phyloP scores from a whole-genome alignment of 2,329 filamentous ascomycete genomes.

The Calonectria pauciramosa region DNA sequence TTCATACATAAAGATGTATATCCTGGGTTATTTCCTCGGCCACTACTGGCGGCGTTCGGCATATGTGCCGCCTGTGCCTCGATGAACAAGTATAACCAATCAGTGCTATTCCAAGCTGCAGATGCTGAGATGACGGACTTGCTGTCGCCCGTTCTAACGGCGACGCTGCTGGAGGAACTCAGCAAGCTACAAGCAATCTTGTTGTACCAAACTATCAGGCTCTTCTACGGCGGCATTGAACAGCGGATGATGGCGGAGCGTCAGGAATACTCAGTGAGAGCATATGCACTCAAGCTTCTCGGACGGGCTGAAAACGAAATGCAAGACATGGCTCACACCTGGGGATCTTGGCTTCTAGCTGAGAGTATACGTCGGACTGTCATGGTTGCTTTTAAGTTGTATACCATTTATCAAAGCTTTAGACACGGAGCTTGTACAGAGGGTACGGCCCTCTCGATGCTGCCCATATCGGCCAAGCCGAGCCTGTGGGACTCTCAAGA shows the following conservation, averaged over 20 bases:
- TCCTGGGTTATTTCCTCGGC: slow-evolving; percentile 1
- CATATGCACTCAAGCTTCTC: slow-evolving; percentile 20
- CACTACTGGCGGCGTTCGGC: slow-evolving; percentile 24
- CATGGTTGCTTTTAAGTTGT: slow-evolving; percentile 26
- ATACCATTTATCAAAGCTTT: slow-evolving; percentile 19
- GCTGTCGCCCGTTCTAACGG: not conserved
- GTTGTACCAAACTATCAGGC: slow-evolving; percentile 42
- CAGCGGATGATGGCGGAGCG: slow-evolving; percentile 39
- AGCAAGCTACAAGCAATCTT: slow-evolving; percentile 39
- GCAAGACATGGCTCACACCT: not conserved
- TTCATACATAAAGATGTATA: slow-evolving; percentile 26
- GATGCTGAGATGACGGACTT: slow-evolving; percentile 40
- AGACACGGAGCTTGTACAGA: not conserved
- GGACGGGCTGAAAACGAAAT: slow-evolving; percentile 12
- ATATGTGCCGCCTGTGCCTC: slow-evolving; percentile 21
- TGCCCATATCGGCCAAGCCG: not conserved
- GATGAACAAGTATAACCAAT: slow-evolving; percentile 12
- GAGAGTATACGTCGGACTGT: slow-evolving; percentile 32
- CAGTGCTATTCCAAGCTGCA: slow-evolving; percentile 23
- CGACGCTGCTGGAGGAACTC: slow-evolving; percentile 36
- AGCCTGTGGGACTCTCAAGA: not conserved
- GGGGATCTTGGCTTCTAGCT: slow-evolving; percentile 25
- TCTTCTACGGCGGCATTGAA: slow-evolving; percentile 40
- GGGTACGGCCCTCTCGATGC: not conserved
- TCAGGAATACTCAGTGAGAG: slow-evolving; percentile 24